These are phyloP conservation scores for Paramecium sonneborni DNA, from an alignment of 73 alveolate genomes.

Conservation along the genomic window DNA sequence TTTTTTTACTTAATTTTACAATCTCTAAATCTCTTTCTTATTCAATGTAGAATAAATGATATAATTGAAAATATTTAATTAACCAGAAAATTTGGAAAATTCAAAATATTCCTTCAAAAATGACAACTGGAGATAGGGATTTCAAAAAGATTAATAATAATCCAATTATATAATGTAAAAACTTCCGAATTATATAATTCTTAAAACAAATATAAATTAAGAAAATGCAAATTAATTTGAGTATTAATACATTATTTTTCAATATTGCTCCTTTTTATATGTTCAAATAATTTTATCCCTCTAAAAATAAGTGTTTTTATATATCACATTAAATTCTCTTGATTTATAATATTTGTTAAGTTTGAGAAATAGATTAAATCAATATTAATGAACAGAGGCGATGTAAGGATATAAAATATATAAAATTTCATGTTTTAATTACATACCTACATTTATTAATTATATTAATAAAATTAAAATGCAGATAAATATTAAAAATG, in stretches of 20 bases:
- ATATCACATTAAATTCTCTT: too few relatives aligned
- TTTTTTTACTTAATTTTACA: too few relatives aligned
- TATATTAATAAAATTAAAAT: background rate
- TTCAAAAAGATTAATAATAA: background rate
- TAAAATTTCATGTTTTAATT: too few relatives aligned
- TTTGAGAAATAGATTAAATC: too few relatives aligned
- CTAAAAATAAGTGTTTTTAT: too few relatives aligned
- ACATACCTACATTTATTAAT: too few relatives aligned
- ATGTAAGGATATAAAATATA: too few relatives aligned
- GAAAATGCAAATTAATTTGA: background rate
- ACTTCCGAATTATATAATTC: background rate
- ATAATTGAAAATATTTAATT: background rate
- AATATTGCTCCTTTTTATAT: too few relatives aligned
- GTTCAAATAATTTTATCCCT: too few relatives aligned
- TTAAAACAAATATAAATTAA: background rate
- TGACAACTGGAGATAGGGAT: constrained; percentile 57
- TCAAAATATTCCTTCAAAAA: background rate
- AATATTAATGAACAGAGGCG: too few relatives aligned
- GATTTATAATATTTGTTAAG: too few relatives aligned
- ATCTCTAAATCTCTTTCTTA: too few relatives aligned
- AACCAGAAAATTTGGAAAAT: background rate
- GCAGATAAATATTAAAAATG: background rate
- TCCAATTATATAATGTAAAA: background rate
- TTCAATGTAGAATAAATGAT: background rate
- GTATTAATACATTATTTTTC: background rate